Conservation (phyloP, 192 early-diverging fungal species). For the Linnemannia zychae region DNA sequence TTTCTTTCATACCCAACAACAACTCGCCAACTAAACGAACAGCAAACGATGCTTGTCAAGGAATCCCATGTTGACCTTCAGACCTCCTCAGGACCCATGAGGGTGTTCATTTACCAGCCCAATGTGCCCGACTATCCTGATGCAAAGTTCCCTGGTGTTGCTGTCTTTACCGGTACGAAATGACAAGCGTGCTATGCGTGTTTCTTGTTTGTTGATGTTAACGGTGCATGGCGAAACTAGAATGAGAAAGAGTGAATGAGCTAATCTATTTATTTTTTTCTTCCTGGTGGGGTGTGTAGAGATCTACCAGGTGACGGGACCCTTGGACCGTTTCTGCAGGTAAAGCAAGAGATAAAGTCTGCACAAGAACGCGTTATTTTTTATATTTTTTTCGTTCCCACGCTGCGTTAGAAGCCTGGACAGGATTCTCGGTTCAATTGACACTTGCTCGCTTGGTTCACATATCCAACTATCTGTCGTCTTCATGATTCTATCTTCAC, state of each 20-base stretch:
- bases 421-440: too few relatives aligned
- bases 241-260: not conserved
- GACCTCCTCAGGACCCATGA: constrained; percentile 62
- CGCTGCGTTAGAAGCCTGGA: not conserved
- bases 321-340: constrained; percentile 73
- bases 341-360: not conserved
- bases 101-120: constrained; percentile 67
- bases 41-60: constrained; percentile 63
- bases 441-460: not conserved
- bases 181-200: not conserved
- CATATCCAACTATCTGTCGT: too few relatives aligned
- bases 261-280: constrained; percentile 3
- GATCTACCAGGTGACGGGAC: constrained; percentile 77
- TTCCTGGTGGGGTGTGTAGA: constrained; percentile 52
- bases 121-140: constrained; percentile 67
- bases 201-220: not conserved
- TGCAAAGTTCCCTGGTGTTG: constrained; percentile 66
- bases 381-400: not conserved
- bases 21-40: not conserved
- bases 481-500: not conserved
- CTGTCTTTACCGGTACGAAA: constrained; percentile 46
- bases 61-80: constrained; percentile 62
- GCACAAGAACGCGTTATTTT: not conserved
- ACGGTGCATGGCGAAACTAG: not conserved
- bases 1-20: not conserved